phyloP scores from a whole-genome alignment of 2,329 filamentous ascomycete genomes.

The Pseudogymnoascus sp. region DNA sequence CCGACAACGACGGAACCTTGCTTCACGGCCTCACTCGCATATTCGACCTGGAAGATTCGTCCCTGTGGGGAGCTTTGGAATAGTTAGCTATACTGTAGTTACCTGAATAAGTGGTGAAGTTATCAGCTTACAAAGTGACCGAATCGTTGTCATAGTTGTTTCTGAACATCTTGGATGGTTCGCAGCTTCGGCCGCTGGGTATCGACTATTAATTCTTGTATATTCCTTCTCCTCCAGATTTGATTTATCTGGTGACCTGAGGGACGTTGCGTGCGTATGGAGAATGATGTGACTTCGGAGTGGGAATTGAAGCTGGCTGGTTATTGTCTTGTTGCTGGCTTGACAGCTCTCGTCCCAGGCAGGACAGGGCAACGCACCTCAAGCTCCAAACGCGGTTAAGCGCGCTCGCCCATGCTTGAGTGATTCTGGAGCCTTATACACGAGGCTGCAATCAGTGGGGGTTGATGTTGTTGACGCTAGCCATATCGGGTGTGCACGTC shows the following conservation, averaged over 20 bases:
- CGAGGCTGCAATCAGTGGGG: background rate
- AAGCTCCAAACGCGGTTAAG: constrained; percentile 11
- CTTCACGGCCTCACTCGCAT: constrained; percentile 97
- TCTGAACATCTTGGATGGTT: constrained; percentile 72
- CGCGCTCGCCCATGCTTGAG: background rate
- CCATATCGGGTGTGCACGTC: constrained; percentile 5
- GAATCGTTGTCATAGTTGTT: constrained; percentile 99
- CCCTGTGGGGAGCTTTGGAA: constrained; percentile 83
- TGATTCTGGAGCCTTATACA: background rate
- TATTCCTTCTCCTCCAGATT: background rate
- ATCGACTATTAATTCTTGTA: constrained; percentile 1
- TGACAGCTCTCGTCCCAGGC: constrained; percentile 6
- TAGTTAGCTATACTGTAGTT: constrained; percentile 20
- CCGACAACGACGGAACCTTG: constrained; percentile 97
- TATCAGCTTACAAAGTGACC: constrained; percentile 79
- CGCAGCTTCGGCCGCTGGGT: constrained; percentile 17
- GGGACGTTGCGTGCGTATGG: background rate
- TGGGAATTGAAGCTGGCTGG: constrained; percentile 6
- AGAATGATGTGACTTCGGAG: background rate
- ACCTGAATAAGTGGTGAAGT: background rate
- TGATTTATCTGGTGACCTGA: background rate
- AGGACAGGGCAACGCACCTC: constrained; percentile 10
- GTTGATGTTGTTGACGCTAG: background rate
- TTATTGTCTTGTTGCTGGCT: constrained; percentile 2
- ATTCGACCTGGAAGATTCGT: constrained; percentile 99